These are phyloP conservation scores for Plenodomus tracheiphilus DNA, from an alignment of 2,329 filamentous ascomycete genomes.

Conservation along the genomic window DNA sequence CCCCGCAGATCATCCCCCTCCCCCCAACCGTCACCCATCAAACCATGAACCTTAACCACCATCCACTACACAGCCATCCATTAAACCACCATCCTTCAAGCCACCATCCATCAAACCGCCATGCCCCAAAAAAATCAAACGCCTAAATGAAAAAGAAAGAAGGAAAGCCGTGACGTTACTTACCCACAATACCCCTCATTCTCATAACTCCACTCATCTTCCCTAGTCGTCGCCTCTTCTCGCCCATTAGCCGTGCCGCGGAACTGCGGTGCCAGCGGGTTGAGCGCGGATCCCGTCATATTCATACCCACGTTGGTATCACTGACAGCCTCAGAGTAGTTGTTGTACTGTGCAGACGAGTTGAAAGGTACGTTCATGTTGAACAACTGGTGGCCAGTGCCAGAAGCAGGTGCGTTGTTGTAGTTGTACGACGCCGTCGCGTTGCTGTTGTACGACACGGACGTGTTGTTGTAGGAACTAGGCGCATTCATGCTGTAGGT, in stretches of 20 bases:
- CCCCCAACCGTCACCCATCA: too few species aligned
- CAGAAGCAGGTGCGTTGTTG: background rate
- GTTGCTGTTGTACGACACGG: too few species aligned
- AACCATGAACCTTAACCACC: too few species aligned
- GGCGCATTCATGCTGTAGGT: too few species aligned
- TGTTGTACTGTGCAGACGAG: background rate
- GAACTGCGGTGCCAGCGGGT: background rate
- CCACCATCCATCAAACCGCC: too few species aligned
- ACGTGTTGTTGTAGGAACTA: too few species aligned
- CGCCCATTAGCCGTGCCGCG: background rate
- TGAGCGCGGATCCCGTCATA: background rate
- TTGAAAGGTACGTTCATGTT: background rate
- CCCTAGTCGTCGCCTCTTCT: background rate
- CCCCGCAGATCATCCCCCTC: too few species aligned
- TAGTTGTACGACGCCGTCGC: background rate
- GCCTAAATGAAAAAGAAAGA: too few species aligned
- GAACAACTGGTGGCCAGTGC: background rate
- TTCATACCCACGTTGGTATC: background rate
- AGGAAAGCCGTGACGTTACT: too few species aligned
- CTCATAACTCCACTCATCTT: background rate
- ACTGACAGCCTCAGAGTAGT: background rate
- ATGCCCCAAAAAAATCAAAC: too few species aligned
- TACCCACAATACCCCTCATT: background rate
- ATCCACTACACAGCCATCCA: too few species aligned
- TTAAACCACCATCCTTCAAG: too few species aligned